Percentiles rank a stretch among this genome's conserved stretches.
phyloP scores from a whole-genome alignment of 2,329 filamentous ascomycete genomes.

The Mycosphaerelloides madeirae region DNA sequence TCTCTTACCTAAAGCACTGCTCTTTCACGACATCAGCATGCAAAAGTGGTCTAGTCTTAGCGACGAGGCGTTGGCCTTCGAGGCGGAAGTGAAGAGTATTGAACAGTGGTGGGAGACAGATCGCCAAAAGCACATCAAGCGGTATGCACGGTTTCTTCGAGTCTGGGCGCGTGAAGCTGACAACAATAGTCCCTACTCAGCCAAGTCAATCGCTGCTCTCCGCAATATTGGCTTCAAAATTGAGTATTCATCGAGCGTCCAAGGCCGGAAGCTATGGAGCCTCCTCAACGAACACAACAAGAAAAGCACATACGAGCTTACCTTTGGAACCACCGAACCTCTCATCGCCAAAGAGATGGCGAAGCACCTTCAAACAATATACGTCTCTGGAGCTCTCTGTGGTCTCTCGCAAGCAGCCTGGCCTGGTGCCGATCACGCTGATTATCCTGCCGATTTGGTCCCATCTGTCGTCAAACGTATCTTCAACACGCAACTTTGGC shows the following conservation, averaged over 20 bases:
- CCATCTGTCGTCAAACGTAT: constrained; percentile 10
- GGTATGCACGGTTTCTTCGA: not conserved
- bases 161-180: not conserved
- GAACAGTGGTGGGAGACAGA: constrained; percentile 10
- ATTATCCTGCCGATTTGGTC: constrained; percentile 7
- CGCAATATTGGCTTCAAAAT: constrained; percentile 9
- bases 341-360: constrained; percentile 12
- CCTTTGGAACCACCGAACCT: constrained; percentile 10
- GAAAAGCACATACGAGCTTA: constrained; percentile 10
- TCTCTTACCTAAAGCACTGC: not conserved
- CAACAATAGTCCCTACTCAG: constrained; percentile 4
- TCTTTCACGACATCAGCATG: constrained; percentile 1
- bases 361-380: constrained; percentile 8
- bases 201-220: constrained; percentile 8
- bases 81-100: constrained; percentile 6
- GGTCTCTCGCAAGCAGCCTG: constrained; percentile 10
- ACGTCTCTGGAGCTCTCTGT: constrained; percentile 10
- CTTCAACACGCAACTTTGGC: constrained; percentile 11
- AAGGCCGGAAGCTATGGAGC: constrained; percentile 10
- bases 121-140: constrained; percentile 10
- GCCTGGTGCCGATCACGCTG: constrained; percentile 10
- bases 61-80: constrained; percentile 5
- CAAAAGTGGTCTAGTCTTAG: constrained; percentile 4
- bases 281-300: constrained; percentile 10
- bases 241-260: constrained; percentile 9